Percentiles rank a stretch among this genome's conserved stretches.
Conservation (phyloP, 441 rosid species). For the Pelargonium myrrhifolium region DNA sequence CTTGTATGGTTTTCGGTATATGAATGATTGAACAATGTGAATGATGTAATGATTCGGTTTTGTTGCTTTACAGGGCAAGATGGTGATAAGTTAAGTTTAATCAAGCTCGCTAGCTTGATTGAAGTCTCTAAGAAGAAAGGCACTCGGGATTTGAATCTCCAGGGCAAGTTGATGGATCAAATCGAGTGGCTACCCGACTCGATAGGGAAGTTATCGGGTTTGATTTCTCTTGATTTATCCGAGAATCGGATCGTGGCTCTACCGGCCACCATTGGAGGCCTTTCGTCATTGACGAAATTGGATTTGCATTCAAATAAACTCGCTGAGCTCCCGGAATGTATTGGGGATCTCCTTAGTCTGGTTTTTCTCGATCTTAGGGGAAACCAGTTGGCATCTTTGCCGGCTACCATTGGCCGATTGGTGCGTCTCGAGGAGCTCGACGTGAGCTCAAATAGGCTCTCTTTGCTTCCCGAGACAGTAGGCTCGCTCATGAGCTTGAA, state of each 20-base stretch:
- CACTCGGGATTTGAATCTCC: conserved; percentile 69
- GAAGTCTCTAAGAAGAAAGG: conserved; percentile 84
- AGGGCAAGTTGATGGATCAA: conserved; percentile 72
- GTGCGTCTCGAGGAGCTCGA: conserved; percentile 74
- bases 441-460: conserved; percentile 60
- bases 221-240: conserved; percentile 68
- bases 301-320: conserved; percentile 82
- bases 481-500: conserved; percentile 63
- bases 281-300: conserved; percentile 57
- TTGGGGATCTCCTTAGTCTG: conserved; percentile 68
- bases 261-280: conserved; percentile 69
- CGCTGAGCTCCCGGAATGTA: conserved; percentile 59
- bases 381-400: conserved; percentile 68
- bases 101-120: conserved; percentile 83
- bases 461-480: conserved; percentile 52
- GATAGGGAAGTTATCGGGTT: conserved; percentile 62
- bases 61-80: conserved; percentile 43
- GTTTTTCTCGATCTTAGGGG: conserved; percentile 62
- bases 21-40: not conserved
- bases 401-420: conserved; percentile 52
- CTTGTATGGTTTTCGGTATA: not conserved
- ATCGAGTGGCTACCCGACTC: conserved; percentile 95
- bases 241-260: conserved; percentile 62
- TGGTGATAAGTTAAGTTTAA: conserved; percentile 71
- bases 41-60: not conserved